phyloP scores from a whole-genome alignment of 306 rosid genomes.

The Chamaecrista fasciculata region DNA sequence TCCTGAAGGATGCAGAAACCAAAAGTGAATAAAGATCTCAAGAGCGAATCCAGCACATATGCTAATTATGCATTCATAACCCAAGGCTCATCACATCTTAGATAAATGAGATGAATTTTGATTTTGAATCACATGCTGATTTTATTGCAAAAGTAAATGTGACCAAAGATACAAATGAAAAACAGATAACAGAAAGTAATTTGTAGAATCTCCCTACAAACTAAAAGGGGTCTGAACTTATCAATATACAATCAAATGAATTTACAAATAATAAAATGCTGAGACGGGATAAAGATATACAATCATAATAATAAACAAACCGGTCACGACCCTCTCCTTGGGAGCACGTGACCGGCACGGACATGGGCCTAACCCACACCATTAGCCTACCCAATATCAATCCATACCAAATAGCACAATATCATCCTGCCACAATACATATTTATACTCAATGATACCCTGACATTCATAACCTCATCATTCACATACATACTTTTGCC shows the following conservation, averaged over 20 bases:
- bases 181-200: not conserved
- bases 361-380: no score
- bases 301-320: not conserved
- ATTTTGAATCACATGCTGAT: not conserved
- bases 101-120: not conserved
- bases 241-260: not conserved
- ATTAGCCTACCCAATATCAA: no score
- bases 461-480: no score
- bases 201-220: not conserved
- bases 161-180: not conserved
- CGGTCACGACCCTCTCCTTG: not conserved
- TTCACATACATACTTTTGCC: no score
- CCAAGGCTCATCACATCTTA: slow-evolving; percentile 12
- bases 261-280: not conserved
- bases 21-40: slow-evolving; percentile 14
- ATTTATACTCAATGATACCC: no score
- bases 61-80: slow-evolving; percentile 6
- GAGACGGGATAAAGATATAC: not conserved
- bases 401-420: no score
- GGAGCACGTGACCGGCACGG: no score
- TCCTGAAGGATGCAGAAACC: slow-evolving; percentile 35
- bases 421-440: no score
- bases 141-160: slow-evolving; percentile 18
- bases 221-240: not conserved
- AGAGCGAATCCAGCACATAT: not conserved